Evolutionary conservation across 192 early-diverging fungal genomes (phyloP), one percentile per base, ranked within the genome.

Genomic region (Funneliformis mosseae): DNA sequence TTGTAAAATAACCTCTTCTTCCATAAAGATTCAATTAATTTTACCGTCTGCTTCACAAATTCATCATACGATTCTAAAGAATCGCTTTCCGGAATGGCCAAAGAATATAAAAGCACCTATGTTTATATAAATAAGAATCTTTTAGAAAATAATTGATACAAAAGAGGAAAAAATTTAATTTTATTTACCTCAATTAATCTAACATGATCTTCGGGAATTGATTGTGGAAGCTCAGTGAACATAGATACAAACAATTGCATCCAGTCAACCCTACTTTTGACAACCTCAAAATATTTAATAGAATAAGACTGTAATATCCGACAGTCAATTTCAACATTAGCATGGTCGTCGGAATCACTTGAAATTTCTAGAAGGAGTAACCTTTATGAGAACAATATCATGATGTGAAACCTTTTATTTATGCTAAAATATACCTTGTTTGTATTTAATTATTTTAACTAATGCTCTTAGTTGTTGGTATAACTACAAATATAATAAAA

Each of bases 371-470:
- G 38, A 62, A 62, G n/a, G 4, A 2, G 7, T 62, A 38, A 43
- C 23, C 16, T 5, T 23, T 12, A 63, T 41, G 23, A 63, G 28
- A 48, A 27, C 12, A 21, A 55, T 25, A 4, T n/a, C 18, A 12
- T 61, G 5, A 8, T n/a, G 9, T 18, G n/a, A 33, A 16, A 41
- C 33, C 16, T 23, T n/a, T 18, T 42, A 4, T 41, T n/a, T 18
- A 62, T 59, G 6, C 4, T 42, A 63, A 8, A 23, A 7, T 27
- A 33, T 74, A 74, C 73, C 59, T 50, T 33, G 4, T 62, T 76
- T 76, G 18, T 39, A 61, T 61, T 76, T 61, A 27, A 76, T 59
- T 23, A 76, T 59, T 63, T 61, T 76, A 18, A 46, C 42, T 62
- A 46, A 62, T 41, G 60, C 74, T 62, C 39, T 61, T 62, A 76